These are phyloP conservation scores for Crithidia expoeki DNA, from an alignment of 208 protist species.

Conservation along the genomic window DNA sequence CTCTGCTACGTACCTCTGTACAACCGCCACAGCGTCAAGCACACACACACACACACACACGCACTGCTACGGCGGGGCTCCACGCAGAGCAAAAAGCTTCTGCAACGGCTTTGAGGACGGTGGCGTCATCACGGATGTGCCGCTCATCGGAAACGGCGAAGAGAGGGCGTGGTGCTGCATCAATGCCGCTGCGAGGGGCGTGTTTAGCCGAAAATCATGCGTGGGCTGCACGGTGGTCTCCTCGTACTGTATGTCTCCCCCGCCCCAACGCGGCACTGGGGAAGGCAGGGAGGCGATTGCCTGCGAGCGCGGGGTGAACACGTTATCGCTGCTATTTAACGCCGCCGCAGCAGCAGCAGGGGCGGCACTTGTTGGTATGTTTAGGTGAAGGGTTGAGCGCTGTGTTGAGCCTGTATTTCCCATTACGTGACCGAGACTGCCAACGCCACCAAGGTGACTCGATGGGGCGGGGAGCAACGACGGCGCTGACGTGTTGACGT, in stretches of 20 bases:
- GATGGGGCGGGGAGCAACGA: background rate
- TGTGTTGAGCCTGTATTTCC: too few relatives aligned
- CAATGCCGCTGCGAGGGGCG: constrained; percentile 35
- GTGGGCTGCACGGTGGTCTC: constrained; percentile 11
- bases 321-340: background rate
- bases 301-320: constrained; percentile 21
- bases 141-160: background rate
- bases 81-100: constrained; percentile 27
- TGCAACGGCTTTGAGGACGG: constrained; percentile 44
- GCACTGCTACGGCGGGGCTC: background rate
- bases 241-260: background rate
- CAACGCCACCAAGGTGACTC: background rate
- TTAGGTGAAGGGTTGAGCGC: background rate
- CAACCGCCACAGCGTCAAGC: background rate
- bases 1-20: too few relatives aligned
- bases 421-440: too few relatives aligned
- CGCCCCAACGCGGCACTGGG: background rate
- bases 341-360: background rate
- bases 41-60: background rate
- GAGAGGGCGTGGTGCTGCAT: background rate
- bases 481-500: background rate
- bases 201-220: constrained; percentile 48
- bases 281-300: constrained; percentile 18
- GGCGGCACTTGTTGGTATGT: too few relatives aligned
- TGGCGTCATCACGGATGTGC: background rate